These are phyloP conservation scores for Saitozyma podzolica DNA, from an alignment of 768 basidiomycete species.

Conservation along the genomic window DNA sequence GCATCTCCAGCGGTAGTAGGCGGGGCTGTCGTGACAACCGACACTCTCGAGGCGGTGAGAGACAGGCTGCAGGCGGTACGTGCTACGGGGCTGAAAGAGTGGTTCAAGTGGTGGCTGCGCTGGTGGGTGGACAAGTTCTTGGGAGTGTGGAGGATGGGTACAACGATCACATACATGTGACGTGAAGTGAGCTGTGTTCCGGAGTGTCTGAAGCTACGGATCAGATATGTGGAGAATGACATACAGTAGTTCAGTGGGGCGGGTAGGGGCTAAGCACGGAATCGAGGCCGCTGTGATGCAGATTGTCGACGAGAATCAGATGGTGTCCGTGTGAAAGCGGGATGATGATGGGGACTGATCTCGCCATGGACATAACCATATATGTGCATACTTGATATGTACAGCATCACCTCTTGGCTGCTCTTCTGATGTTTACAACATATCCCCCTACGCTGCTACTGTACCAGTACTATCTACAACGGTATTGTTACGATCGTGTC, in stretches of 20 bases:
- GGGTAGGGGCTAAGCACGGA: too few relatives aligned
- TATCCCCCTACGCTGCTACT: too few relatives aligned
- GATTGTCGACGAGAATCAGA: too few relatives aligned
- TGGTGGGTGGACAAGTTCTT: constrained; percentile 38
- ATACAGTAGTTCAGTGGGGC: not conserved
- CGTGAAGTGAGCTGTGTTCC: not conserved
- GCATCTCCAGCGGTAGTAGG: constrained; percentile 1
- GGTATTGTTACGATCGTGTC: too few relatives aligned
- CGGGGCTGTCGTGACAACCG: constrained; percentile 4
- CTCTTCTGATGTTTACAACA: too few relatives aligned
- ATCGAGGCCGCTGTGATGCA: too few relatives aligned
- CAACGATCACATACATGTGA: constrained; percentile 40
- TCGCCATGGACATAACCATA: too few relatives aligned
- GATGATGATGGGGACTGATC: too few relatives aligned
- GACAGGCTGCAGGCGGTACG: constrained; percentile 19
- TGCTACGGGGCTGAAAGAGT: constrained; percentile 21
- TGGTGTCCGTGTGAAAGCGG: too few relatives aligned
- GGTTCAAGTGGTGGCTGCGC: constrained; percentile 26
- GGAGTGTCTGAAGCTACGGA: not conserved
- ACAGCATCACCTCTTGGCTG: too few relatives aligned
- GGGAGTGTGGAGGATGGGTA: constrained; percentile 43
- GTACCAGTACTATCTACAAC: too few relatives aligned
- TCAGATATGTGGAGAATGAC: not conserved
- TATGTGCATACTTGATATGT: too few relatives aligned
- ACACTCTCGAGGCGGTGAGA: constrained; percentile 16